A percentile compares a stretch with the other conserved stretches of the same genome.
These are phyloP conservation scores for Chytridiales sp. DNA, from an alignment of 371 early-diverging fungal genomes.

Conservation along the genomic window DNA sequence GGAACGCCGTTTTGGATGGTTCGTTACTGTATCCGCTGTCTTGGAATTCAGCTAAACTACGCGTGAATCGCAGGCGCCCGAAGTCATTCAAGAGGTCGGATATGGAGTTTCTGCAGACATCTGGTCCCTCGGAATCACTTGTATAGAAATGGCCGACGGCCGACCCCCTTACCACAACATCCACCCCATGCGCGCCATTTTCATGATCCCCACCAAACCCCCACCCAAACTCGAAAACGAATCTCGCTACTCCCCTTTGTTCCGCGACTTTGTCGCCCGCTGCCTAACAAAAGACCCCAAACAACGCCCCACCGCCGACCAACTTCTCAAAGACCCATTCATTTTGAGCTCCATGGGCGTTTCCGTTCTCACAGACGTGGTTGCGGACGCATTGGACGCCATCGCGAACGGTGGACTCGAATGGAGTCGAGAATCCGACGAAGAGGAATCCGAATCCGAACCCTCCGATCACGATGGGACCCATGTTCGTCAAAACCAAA, in stretches of 20 bases:
- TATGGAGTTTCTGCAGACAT: conserved; percentile 58
- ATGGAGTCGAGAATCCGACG: conserved; percentile 2
- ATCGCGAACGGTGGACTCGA: conserved; percentile 33
- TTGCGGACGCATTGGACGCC: conserved; percentile 30
- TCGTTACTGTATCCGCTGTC: conserved; percentile 1
- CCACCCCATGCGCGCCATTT: conserved; percentile 57
- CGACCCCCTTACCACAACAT: conserved; percentile 56
- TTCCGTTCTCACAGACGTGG: conserved; percentile 28
- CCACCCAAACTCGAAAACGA: conserved; percentile 49
- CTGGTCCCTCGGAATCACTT: conserved; percentile 66
- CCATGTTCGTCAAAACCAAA: conserved; percentile 3
- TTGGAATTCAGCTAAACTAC: neutral
- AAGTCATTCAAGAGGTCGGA: conserved; percentile 58
- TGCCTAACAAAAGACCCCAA: conserved; percentile 61
- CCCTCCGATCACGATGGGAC: conserved; percentile 7
- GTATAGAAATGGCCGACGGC: conserved; percentile 59
- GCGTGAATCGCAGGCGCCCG: conserved; percentile 41
- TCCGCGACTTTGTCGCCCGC: conserved; percentile 53
- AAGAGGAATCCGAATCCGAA: conserved; percentile 7
- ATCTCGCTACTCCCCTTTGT: conserved; percentile 39
- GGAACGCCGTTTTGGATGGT: conserved; percentile 65
- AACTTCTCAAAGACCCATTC: conserved; percentile 51
- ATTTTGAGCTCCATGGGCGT: conserved; percentile 31
- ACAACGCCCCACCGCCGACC: conserved; percentile 52
- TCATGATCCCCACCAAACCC: conserved; percentile 55